phyloP scores from a whole-genome alignment of 176 grass and related monocot genomes.

The Triticum dicoccoides region DNA sequence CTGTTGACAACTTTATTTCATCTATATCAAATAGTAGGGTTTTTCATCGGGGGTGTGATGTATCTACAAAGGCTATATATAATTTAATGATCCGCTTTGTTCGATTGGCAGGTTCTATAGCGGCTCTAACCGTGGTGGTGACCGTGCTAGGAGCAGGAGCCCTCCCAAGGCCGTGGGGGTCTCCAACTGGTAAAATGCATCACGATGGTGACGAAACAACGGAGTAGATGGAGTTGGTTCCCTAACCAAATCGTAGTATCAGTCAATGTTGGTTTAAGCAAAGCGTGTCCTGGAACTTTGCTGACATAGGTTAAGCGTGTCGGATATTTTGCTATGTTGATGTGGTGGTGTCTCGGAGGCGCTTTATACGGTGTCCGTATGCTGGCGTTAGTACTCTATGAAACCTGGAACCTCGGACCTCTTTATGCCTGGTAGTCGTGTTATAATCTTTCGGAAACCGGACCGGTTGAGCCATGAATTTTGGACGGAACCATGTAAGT shows the following conservation, averaged over 20 bases:
- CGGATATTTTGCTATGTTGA: conserved; percentile 18
- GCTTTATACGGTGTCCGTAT: conserved; percentile 14
- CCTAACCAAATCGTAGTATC: conserved; percentile 32
- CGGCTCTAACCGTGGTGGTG: conserved; percentile 9
- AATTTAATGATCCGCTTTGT: not conserved
- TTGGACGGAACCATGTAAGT: conserved; percentile 29
- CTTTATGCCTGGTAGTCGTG: conserved; percentile 22
- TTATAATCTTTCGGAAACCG: conserved; percentile 3
- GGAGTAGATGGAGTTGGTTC: conserved; percentile 24
- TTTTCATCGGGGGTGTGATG: not conserved
- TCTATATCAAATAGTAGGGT: not conserved
- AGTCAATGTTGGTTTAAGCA: not conserved
- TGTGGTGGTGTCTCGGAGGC: conserved; percentile 4
- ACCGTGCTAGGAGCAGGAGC: conserved; percentile 52
- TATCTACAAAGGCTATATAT: not conserved
- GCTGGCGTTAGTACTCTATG: not conserved
- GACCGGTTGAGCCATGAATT: conserved; percentile 10
- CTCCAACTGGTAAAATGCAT: conserved; percentile 48
- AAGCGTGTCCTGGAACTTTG: conserved; percentile 26
- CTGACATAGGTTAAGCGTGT: conserved; percentile 39
- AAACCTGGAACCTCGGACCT: conserved; percentile 15
- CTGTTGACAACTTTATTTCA: not conserved
- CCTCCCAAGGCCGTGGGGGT: conserved; percentile 48
- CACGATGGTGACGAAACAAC: conserved; percentile 30
- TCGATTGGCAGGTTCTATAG: conserved; percentile 45